Base-by-base conservation (phyloP, 768 basidiomycete genomes). In the Imleria badia region DNA sequence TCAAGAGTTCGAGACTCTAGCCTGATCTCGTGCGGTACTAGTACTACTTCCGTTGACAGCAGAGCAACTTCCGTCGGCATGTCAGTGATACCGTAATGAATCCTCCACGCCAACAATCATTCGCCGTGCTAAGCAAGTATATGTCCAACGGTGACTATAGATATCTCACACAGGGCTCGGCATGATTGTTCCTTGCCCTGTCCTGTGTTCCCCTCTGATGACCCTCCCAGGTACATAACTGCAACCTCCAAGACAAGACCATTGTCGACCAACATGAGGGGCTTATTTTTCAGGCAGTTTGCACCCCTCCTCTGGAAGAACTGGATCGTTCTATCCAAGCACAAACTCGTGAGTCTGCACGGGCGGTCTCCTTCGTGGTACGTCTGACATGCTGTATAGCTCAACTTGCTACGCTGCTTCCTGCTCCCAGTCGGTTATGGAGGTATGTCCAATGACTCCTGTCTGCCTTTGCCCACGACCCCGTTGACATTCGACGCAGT, bases 271-370 rank as follows among this genome's bases (percentile, higher is more conserved):
- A 40, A 26, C 31, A 74, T 72, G 68, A 34, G 23, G 2, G 55
- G 56, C 52, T 68, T 84, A 34, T 85, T 87, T 66, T 80, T 81
- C 75, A 76, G 79, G 30, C 87, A 89, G 71, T 78, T 85, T 51
- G 67, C 70, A 5, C 82, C 80, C 3, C 69, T 89, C 20, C 78
- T 81, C 51, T 79, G 82, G 80, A 89, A 89, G 75, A 89, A 89
- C 59, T 87, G 84, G 84, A 87, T 89, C 40, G 76, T 87, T 1
- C 73, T 88, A 29, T 82, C 79, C 22, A 86, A 81, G 63, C 84
- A 86, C 67, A 78, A 83, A 48, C 68, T 85, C 64, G 86, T 87
- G 62, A 66, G 84, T 75, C 22, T 33, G 17, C 26, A 7, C 2
- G 7, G 22, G 17, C 4, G 5, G 30, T 45, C 33, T 36, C n/a